Evolutionary conservation across 179 eudicot species (phyloP).

Genomic region (Patellifolia procumbens): DNA sequence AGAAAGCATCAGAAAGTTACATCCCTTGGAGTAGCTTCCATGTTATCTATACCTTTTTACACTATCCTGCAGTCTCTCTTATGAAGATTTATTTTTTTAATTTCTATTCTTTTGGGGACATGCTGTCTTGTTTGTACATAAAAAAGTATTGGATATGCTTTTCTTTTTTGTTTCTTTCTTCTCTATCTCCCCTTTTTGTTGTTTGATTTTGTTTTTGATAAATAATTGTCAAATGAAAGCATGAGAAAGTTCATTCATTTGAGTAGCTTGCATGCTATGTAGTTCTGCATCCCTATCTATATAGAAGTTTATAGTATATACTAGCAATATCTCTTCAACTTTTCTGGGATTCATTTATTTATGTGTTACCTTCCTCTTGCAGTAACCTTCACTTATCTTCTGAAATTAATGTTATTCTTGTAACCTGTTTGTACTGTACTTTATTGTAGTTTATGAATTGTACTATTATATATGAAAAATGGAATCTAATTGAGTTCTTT

Average conservation of each 20-base stretch:
- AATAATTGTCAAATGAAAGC: constrained; percentile 34
- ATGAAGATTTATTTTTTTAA: background rate
- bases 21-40: constrained; percentile 43
- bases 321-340: background rate
- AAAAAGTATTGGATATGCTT: constrained; percentile 14
- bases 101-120: background rate
- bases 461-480: too few species aligned
- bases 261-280: constrained; percentile 42
- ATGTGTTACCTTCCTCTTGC: constrained; percentile 12
- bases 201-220: background rate
- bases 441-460: background rate
- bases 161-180: constrained; percentile 4
- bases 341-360: constrained; percentile 3
- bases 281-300: constrained; percentile 7
- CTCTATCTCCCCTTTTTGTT: background rate
- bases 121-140: constrained; percentile 23
- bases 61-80: background rate
- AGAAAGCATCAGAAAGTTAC: constrained; percentile 43
- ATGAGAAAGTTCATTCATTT: constrained; percentile 29
- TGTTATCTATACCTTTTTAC: constrained; percentile 37
- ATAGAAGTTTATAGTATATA: background rate
- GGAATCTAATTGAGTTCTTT: too few species aligned
- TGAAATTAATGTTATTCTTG: background rate
- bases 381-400: constrained; percentile 9
- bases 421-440: background rate